phyloP scores from a whole-genome alignment of 148 eudicot genomes.

The Polygonum aviculare region DNA sequence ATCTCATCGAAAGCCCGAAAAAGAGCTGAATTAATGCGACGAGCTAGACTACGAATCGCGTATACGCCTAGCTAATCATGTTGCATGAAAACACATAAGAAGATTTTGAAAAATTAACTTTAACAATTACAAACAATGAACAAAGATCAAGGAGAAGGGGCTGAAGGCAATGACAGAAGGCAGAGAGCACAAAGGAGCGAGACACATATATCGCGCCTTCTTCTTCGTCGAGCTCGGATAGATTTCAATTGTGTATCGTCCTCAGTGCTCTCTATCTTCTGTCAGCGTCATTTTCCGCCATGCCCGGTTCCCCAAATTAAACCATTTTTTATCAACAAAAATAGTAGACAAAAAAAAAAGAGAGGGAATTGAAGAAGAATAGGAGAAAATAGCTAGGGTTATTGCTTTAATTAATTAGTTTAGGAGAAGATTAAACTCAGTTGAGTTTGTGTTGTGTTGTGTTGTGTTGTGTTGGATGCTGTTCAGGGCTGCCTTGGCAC shows the following conservation, averaged over 20 bases:
- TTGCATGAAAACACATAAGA: neutral
- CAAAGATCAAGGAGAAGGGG: neutral
- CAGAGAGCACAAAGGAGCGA: constrained; percentile 12
- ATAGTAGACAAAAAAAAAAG: neutral
- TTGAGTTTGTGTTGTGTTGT: neutral
- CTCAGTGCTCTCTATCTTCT: constrained; percentile 11
- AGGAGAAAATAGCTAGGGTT: neutral
- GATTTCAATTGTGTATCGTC: neutral
- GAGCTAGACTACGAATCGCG: neutral
- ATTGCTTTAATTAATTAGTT: neutral
- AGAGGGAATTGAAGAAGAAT: neutral
- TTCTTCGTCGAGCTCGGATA: neutral
- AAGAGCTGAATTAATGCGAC: neutral
- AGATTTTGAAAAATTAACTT: neutral
- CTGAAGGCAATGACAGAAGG: constrained; percentile 7
- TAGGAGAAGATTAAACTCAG: neutral
- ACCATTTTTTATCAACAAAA: neutral
- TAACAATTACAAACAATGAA: neutral
- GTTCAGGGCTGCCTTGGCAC: neutral
- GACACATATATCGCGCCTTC: neutral
- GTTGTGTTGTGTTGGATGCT: neutral
- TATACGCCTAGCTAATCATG: neutral
- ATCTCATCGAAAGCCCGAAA: neutral
- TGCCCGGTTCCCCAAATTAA: neutral
- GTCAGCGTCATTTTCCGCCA: neutral